Conservation (phyloP, 2,329 filamentous ascomycete species). For the Penicillium oxalicum region DNA sequence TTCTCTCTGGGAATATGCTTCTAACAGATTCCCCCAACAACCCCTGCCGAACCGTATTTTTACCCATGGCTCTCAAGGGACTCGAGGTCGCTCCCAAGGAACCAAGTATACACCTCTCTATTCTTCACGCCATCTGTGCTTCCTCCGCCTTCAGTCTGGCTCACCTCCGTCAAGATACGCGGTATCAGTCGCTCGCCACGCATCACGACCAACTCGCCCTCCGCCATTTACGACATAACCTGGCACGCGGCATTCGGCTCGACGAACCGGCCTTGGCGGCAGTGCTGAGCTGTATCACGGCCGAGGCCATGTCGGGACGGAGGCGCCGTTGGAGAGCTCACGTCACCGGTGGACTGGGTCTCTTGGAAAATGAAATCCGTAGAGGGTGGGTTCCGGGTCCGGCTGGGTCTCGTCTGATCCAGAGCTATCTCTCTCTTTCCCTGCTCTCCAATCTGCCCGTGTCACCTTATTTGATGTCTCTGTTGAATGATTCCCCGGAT, state of each 20-base stretch:
- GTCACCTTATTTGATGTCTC: constrained; percentile 16
- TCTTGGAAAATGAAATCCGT: constrained; percentile 19
- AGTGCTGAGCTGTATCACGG: constrained; percentile 17
- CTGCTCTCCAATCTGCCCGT: constrained; percentile 25
- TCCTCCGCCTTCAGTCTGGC: constrained; percentile 21
- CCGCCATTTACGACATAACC: constrained; percentile 22
- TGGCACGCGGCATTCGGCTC: constrained; percentile 9
- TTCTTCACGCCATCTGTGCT: constrained; percentile 26
- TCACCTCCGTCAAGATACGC: constrained; percentile 20
- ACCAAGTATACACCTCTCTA: constrained; percentile 23
- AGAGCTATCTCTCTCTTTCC: constrained; percentile 27
- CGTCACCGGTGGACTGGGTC: constrained; percentile 18
- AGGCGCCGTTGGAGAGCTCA: constrained; percentile 21
- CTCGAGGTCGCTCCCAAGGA: constrained; percentile 9
- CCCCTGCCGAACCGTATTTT: constrained; percentile 24
- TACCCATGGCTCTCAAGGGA: constrained; percentile 19
- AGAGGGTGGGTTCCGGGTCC: constrained; percentile 16
- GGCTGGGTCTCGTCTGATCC: constrained; percentile 16
- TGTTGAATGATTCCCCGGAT: constrained; percentile 18
- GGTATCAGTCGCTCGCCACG: constrained; percentile 23
- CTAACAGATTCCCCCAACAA: constrained; percentile 26
- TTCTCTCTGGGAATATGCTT: constrained; percentile 26
- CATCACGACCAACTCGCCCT: constrained; percentile 26
- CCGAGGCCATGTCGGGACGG: constrained; percentile 24
- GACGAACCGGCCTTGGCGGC: constrained; percentile 18